Conservation (phyloP, 1,139 yeast species). For the Kodamaea ohmeri region DNA sequence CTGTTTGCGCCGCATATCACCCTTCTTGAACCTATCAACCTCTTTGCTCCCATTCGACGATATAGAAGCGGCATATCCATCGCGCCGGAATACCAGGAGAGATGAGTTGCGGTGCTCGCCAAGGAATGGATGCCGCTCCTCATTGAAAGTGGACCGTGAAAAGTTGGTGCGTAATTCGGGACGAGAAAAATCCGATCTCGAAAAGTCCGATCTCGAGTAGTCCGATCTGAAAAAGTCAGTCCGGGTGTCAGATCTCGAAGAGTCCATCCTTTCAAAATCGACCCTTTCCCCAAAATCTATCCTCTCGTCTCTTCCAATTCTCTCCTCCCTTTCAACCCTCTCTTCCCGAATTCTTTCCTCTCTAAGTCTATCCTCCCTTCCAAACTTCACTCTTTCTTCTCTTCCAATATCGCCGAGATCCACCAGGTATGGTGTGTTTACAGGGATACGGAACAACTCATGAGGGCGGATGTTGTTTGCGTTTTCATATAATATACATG, state of each 20-base stretch:
- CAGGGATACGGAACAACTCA: constrained; percentile 33
- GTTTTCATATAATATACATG: constrained; percentile 62
- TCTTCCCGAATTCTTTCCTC: too few species aligned
- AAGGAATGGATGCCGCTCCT: too few species aligned
- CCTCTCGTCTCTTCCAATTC: constrained; percentile 3
- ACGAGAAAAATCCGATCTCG: too few species aligned
- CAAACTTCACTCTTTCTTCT: too few species aligned
- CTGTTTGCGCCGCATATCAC: too few species aligned
- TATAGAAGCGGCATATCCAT: constrained; percentile 22
- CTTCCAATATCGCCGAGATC: constrained; percentile 30
- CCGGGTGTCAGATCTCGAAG: too few species aligned
- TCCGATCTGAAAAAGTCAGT: too few species aligned
- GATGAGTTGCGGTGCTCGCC: constrained; percentile 23
- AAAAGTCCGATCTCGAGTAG: too few species aligned
- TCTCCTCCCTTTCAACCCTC: too few species aligned
- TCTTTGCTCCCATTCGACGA: constrained; percentile 11
- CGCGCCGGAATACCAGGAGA: constrained; percentile 23
- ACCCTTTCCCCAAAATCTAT: constrained; percentile 7
- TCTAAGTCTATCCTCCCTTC: too few species aligned
- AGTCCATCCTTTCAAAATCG: constrained; percentile 11
- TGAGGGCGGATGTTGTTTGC: constrained; percentile 19
- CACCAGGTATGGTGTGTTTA: constrained; percentile 47
- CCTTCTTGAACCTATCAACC: background rate
- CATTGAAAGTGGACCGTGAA: too few species aligned
- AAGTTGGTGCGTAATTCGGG: too few species aligned